These are phyloP conservation scores for Exidia glandulosa DNA, from an alignment of 768 basidiomycete genomes.

Conservation along the genomic window DNA sequence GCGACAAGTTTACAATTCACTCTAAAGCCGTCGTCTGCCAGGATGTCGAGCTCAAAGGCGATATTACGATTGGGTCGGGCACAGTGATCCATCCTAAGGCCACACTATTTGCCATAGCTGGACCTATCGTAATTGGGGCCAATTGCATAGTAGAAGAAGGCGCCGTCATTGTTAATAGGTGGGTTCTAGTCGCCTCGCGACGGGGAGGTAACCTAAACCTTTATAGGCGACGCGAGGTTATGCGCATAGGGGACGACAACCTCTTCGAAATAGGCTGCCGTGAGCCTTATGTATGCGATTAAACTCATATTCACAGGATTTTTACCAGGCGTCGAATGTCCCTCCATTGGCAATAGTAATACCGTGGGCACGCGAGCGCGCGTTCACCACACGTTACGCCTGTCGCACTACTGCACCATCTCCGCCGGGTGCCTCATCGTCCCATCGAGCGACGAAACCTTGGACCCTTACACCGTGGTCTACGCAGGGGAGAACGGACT, in stretches of 20 bases:
- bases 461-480: conserved; percentile 76
- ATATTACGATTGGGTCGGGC: conserved; percentile 84
- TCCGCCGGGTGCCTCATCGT: conserved; percentile 73
- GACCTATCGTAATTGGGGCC: conserved; percentile 81
- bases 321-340: conserved; percentile 69
- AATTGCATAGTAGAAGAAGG: conserved; percentile 89
- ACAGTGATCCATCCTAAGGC: conserved; percentile 90
- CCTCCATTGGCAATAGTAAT: conserved; percentile 74
- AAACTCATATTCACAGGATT: background rate
- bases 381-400: conserved; percentile 70
- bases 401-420: conserved; percentile 72
- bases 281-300: conserved; percentile 30
- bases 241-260: conserved; percentile 91
- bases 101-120: conserved; percentile 82
- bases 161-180: conserved; percentile 84
- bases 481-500: conserved; percentile 44
- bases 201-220: background rate
- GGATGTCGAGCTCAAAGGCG: conserved; percentile 89
- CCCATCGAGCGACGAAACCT: conserved; percentile 63
- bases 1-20: conserved; percentile 79
- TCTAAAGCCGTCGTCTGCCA: conserved; percentile 86
- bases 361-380: conserved; percentile 76
- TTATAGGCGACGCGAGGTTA: conserved; percentile 60
- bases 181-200: conserved; percentile 3
- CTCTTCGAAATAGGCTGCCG: conserved; percentile 90